These are phyloP conservation scores for Cordyceps cicadae DNA, from an alignment of 2,329 filamentous ascomycete genomes.

Conservation along the genomic window DNA sequence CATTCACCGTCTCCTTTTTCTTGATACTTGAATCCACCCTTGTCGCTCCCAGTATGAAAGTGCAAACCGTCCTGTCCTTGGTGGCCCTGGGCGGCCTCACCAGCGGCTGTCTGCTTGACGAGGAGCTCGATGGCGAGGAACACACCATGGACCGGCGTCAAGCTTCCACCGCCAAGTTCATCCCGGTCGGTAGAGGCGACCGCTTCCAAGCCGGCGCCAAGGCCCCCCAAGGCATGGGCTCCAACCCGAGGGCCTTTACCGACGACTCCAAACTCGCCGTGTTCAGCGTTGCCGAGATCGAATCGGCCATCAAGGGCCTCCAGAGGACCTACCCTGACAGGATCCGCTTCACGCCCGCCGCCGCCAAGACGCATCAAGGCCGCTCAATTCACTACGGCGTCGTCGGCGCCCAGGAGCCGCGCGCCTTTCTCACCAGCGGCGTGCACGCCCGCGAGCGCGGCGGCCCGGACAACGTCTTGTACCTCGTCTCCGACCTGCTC, in stretches of 20 bases:
- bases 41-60: conserved; percentile 20
- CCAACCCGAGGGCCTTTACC: conserved; percentile 34
- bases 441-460: conserved; percentile 52
- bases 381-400: conserved; percentile 30
- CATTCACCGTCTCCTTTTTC: not conserved
- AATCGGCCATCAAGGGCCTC: not conserved
- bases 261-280: conserved; percentile 29
- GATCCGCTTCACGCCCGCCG: conserved; percentile 19
- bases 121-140: conserved; percentile 22
- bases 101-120: conserved; percentile 30
- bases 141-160: conserved; percentile 12
- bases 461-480: conserved; percentile 46
- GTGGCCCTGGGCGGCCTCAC: conserved; percentile 17
- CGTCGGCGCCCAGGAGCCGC: conserved; percentile 36
- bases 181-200: conserved; percentile 34
- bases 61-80: conserved; percentile 14
- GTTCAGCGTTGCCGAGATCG: conserved; percentile 22
- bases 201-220: conserved; percentile 33
- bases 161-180: conserved; percentile 17
- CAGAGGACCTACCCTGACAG: not conserved
- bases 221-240: conserved; percentile 25
- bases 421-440: conserved; percentile 43
- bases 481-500: conserved; percentile 50
- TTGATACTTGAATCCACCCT: not conserved
- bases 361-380: conserved; percentile 35